phyloP scores from a whole-genome alignment of 2,329 filamentous ascomycete genomes.

The Penicillium paneum region DNA sequence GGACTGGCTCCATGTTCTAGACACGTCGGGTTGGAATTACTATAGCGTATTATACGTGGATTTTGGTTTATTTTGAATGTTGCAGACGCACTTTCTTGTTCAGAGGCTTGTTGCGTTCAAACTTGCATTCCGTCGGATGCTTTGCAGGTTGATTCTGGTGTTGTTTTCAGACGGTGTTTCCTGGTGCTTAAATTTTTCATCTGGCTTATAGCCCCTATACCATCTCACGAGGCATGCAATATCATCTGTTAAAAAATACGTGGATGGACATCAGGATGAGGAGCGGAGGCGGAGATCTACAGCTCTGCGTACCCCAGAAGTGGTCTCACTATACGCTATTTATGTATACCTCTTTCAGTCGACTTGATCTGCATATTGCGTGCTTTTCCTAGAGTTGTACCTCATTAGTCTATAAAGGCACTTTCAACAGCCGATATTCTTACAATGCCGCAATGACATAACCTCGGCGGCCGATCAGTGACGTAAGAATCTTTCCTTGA shows the following conservation, averaged over 20 bases:
- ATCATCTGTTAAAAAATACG: not conserved
- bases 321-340: not conserved
- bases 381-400: not conserved
- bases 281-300: not conserved
- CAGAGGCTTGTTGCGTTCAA: not conserved
- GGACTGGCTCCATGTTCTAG: slow-evolving; percentile 14
- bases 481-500: not conserved
- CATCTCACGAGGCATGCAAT: slow-evolving; percentile 5
- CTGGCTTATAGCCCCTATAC: slow-evolving; percentile 3
- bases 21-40: not conserved
- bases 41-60: slow-evolving; percentile 8
- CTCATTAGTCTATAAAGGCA: not conserved
- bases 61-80: not conserved
- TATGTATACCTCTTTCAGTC: not conserved
- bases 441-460: not conserved
- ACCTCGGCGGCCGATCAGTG: not conserved
- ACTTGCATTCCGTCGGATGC: not conserved
- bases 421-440: not conserved
- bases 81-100: not conserved
- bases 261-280: not conserved
- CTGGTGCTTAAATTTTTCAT: not conserved
- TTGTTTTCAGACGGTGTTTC: slow-evolving; percentile 1
- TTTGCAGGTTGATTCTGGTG: not conserved
- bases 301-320: not conserved
- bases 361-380: not conserved